A percentile compares a stretch with the other conserved stretches of the same genome.
These are phyloP conservation scores for Bauhinia variegata DNA, from an alignment of 306 rosid genomes.

Conservation along the genomic window DNA sequence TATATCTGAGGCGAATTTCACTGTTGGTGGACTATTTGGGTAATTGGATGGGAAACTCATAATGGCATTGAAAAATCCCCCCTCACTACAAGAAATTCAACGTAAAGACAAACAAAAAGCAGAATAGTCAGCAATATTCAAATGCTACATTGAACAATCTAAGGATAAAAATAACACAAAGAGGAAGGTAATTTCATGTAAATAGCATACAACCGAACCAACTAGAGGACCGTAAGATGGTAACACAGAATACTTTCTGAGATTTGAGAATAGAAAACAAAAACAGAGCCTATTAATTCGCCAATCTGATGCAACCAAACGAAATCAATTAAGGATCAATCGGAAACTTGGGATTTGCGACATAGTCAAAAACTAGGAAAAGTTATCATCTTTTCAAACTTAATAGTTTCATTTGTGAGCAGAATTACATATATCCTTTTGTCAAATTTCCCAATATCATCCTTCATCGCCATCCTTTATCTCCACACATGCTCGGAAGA, in stretches of 20 bases:
- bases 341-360: background rate
- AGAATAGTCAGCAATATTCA: conserved; percentile 14
- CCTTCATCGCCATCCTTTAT: background rate
- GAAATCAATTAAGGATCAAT: conserved; percentile 17
- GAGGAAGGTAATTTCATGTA: background rate
- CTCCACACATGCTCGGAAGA: background rate
- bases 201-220: background rate
- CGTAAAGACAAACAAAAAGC: conserved; percentile 21
- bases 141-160: conserved; percentile 4
- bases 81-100: conserved; percentile 66
- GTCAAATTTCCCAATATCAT: conserved; percentile 15
- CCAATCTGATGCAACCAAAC: conserved; percentile 16
- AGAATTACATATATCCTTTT: conserved; percentile 3
- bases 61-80: conserved; percentile 94
- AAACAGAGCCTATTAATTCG: background rate
- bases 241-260: too few relatives aligned
- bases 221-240: too few relatives aligned
- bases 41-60: conserved; percentile 94
- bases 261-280: too few relatives aligned
- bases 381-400: conserved; percentile 10
- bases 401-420: conserved; percentile 8
- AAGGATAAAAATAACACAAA: background rate
- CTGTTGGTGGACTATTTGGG: conserved; percentile 94
- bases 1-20: conserved; percentile 81
- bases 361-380: conserved; percentile 17